Evolutionary conservation across 306 rosid species (phyloP).

Genomic region (Pachyrhizus erosus): DNA sequence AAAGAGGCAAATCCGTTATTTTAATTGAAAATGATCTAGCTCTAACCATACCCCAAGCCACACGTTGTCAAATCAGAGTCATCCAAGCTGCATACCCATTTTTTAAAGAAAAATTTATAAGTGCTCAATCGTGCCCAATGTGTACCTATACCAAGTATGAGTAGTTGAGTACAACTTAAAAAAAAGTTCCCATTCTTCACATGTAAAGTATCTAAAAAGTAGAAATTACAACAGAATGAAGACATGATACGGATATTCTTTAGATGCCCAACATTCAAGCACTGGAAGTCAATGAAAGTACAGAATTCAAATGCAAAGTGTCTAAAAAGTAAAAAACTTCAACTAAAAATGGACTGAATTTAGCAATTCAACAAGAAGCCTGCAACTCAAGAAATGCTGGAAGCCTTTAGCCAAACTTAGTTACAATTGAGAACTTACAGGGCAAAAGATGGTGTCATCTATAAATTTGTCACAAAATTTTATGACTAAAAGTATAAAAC

Average conservation of each 20-base stretch:
- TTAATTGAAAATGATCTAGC: no score
- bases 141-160: no score
- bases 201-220: background rate
- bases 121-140: no score
- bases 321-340: background rate
- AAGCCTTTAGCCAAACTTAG: background rate
- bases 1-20: no score
- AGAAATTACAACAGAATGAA: background rate
- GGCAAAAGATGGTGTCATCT: background rate
- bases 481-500: background rate
- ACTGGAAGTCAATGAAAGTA: background rate
- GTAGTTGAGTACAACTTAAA: no score
- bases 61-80: no score
- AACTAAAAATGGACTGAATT: background rate
- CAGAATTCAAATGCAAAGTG: background rate
- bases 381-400: no score
- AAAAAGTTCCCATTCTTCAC: background rate
- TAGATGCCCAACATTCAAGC: background rate
- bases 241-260: no score
- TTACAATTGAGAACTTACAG: background rate
- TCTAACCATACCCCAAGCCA: no score
- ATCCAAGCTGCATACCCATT: no score
- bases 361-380: slow-evolving; percentile 2
- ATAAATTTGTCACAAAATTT: background rate
- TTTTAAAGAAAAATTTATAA: no score